Conservation (phyloP, 805 yeast genomes). For the Zygoascus tannicola region DNA sequence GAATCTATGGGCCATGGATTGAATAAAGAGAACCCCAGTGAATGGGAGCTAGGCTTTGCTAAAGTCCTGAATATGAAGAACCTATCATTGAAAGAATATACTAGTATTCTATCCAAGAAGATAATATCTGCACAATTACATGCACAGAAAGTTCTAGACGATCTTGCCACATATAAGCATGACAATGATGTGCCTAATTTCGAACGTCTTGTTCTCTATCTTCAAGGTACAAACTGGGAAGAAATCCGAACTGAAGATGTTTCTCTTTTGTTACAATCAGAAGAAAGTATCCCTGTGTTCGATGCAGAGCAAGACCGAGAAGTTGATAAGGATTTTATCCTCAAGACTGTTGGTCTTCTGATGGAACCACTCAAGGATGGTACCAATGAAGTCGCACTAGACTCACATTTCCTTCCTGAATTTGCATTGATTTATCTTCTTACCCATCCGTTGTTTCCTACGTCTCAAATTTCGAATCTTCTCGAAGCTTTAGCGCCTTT, state of each 20-base stretch:
- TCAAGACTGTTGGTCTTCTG: slow-evolving; percentile 19
- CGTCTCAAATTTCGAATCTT: slow-evolving; percentile 44
- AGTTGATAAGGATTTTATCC: slow-evolving; percentile 18
- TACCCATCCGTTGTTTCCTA: slow-evolving; percentile 83
- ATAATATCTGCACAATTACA: slow-evolving; percentile 21
- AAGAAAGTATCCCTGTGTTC: slow-evolving; percentile 11
- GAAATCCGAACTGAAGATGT: slow-evolving; percentile 6
- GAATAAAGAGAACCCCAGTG: slow-evolving; percentile 12
- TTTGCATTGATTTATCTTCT: slow-evolving; percentile 59
- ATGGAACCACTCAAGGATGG: slow-evolving; percentile 16
- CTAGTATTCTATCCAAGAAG: slow-evolving; percentile 1
- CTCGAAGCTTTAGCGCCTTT: slow-evolving; percentile 43
- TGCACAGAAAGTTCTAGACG: slow-evolving; percentile 16
- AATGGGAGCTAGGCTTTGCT: slow-evolving; percentile 14
- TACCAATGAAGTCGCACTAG: neutral
- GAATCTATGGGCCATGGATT: slow-evolving; percentile 64
- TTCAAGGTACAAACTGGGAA: slow-evolving; percentile 19
- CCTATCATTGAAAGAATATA: slow-evolving; percentile 9
- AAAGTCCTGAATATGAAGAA: slow-evolving; percentile 13
- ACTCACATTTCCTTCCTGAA: slow-evolving; percentile 36
- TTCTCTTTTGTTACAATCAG: neutral
- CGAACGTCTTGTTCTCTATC: slow-evolving; percentile 15
- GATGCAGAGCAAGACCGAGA: slow-evolving; percentile 18
- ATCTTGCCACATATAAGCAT: slow-evolving; percentile 25
- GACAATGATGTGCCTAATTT: slow-evolving; percentile 23